These are phyloP conservation scores for Hemerocallis citrina DNA, from an alignment of 106 monocot genomes.

Conservation along the genomic window DNA sequence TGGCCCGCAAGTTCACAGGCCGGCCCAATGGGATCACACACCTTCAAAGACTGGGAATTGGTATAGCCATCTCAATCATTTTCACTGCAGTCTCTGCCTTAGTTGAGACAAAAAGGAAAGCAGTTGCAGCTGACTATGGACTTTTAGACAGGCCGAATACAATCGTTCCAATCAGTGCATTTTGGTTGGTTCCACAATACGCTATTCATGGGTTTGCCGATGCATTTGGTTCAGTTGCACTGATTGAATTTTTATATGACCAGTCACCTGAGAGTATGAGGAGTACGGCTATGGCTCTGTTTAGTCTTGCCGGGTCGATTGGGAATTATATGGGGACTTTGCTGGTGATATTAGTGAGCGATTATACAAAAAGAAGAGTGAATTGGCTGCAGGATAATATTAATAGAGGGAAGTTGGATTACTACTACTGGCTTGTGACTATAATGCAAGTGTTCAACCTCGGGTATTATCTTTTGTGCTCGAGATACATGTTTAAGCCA, in stretches of 20 bases:
- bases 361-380: slow-evolving; percentile 20
- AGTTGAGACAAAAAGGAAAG: slow-evolving; percentile 16
- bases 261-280: slow-evolving; percentile 81
- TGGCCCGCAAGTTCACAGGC: slow-evolving; percentile 26
- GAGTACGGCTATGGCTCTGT: slow-evolving; percentile 53
- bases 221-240: slow-evolving; percentile 24
- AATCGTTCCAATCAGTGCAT: slow-evolving; percentile 14
- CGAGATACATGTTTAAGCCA: slow-evolving; percentile 22
- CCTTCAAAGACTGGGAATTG: slow-evolving; percentile 33
- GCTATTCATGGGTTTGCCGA: slow-evolving; percentile 25
- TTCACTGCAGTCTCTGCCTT: slow-evolving; percentile 14
- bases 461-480: slow-evolving; percentile 16
- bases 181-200: slow-evolving; percentile 44
- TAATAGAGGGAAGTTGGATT: slow-evolving; percentile 27
- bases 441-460: slow-evolving; percentile 27
- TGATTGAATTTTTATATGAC: slow-evolving; percentile 59
- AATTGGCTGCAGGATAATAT: slow-evolving; percentile 47
- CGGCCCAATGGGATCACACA: slow-evolving; percentile 24
- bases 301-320: slow-evolving; percentile 41
- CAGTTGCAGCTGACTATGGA: slow-evolving; percentile 19
- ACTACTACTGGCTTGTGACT: slow-evolving; percentile 37
- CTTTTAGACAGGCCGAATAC: slow-evolving; percentile 17
- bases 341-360: slow-evolving; percentile 43
- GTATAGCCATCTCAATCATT: slow-evolving; percentile 16
- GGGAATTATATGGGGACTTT: slow-evolving; percentile 50